These are phyloP conservation scores for Claviceps africana DNA, from an alignment of 2,329 filamentous ascomycete genomes.

Conservation along the genomic window DNA sequence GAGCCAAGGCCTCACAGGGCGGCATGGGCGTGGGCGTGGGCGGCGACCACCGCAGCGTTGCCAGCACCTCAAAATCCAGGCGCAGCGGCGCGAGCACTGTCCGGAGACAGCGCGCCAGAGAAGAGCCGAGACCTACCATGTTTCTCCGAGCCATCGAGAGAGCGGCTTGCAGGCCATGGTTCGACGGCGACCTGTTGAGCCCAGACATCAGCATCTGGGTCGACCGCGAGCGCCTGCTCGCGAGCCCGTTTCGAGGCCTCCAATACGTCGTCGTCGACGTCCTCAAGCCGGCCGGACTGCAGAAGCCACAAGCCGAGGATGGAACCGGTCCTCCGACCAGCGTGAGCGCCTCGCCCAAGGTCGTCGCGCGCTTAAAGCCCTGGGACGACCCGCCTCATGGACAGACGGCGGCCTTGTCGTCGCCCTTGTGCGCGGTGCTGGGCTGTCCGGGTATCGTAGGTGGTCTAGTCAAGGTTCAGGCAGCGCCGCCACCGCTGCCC, in stretches of 20 bases:
- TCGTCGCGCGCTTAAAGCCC: conserved; percentile 59
- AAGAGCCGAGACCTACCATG: conserved; percentile 51
- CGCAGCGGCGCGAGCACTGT: conserved; percentile 64
- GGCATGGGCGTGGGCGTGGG: conserved; percentile 8
- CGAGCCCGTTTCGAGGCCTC: conserved; percentile 59
- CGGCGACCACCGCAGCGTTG: conserved; percentile 67
- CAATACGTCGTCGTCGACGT: conserved; percentile 73
- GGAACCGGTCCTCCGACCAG: conserved; percentile 42
- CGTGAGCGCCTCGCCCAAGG: conserved; percentile 30
- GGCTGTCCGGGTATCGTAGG: conserved; percentile 63
- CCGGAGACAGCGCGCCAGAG: conserved; percentile 40
- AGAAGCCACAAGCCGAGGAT: conserved; percentile 54
- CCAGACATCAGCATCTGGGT: conserved; percentile 66
- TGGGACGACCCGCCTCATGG: conserved; percentile 85
- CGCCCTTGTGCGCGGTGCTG: conserved; percentile 59
- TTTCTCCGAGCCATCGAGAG: conserved; percentile 74
- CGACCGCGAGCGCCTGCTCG: conserved; percentile 60
- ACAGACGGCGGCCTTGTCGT: conserved; percentile 66
- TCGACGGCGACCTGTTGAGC: conserved; percentile 50
- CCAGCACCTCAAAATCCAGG: conserved; percentile 66
- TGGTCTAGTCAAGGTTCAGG: conserved; percentile 75
- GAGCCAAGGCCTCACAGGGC: conserved; percentile 49
- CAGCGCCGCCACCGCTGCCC: conserved; percentile 58
- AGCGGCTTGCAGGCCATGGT: conserved; percentile 56
- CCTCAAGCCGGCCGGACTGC: conserved; percentile 66